These are phyloP conservation scores for Tagetes patula DNA, from an alignment of 129 eudicot genomes.

Conservation along the genomic window DNA sequence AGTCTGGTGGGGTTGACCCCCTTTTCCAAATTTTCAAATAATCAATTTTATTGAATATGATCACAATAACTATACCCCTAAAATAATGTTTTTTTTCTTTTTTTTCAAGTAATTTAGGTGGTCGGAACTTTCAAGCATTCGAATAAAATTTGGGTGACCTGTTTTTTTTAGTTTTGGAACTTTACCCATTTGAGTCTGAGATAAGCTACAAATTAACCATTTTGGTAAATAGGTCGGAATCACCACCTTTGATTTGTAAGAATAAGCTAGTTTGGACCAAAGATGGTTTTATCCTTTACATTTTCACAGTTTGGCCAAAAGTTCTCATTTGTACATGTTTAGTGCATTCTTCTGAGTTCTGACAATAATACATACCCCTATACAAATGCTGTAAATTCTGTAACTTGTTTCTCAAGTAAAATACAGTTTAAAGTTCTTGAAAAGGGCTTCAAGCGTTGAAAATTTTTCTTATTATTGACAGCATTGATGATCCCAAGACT, in stretches of 20 bases:
- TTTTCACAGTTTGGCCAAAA: background rate
- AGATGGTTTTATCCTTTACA: background rate
- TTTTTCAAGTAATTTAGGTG: background rate
- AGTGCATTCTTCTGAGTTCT: background rate
- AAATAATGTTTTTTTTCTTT: too few relatives aligned
- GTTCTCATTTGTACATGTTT: background rate
- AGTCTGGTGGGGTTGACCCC: background rate
- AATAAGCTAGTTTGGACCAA: background rate
- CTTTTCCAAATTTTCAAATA: too few relatives aligned
- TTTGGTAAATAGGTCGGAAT: background rate
- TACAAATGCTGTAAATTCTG: background rate
- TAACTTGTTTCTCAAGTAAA: background rate
- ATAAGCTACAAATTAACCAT: background rate
- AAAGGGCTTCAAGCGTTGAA: constrained; percentile 17
- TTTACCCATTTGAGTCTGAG: background rate
- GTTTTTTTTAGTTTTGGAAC: background rate
- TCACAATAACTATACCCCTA: background rate
- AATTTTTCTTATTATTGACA: constrained; percentile 34
- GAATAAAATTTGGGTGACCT: background rate
- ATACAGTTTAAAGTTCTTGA: background rate
- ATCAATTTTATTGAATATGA: background rate
- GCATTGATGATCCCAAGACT: constrained; percentile 56
- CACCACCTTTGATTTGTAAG: background rate
- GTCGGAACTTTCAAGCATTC: background rate
- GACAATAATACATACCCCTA: background rate